These are phyloP conservation scores for Cordyceps cicadae DNA, from an alignment of 2,329 filamentous ascomycete species.

Conservation along the genomic window DNA sequence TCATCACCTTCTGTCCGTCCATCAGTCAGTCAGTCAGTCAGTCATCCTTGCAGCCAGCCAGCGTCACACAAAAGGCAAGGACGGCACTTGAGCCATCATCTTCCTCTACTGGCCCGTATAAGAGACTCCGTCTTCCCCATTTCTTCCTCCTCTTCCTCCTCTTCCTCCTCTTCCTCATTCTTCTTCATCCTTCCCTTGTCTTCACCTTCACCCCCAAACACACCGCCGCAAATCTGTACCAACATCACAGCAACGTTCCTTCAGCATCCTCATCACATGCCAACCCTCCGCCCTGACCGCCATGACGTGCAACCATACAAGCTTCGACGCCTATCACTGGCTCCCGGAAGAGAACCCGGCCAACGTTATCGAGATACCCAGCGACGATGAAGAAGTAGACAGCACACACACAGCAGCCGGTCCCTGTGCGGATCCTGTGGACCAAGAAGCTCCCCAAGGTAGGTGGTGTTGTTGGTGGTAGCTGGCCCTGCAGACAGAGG, in stretches of 20 bases:
- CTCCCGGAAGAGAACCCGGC: neutral
- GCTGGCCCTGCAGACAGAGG: no score
- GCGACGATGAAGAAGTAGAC: constrained; percentile 3
- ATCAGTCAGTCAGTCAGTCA: neutral
- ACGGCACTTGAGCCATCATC: neutral
- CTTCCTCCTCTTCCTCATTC: neutral
- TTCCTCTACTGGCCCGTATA: neutral
- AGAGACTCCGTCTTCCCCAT: neutral
- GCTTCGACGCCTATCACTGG: neutral
- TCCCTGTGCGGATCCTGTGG: neutral
- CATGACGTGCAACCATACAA: neutral
- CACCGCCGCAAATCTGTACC: no score
- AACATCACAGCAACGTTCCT: no score
- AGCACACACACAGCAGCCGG: neutral
- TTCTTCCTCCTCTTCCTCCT: neutral
- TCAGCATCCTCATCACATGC: neutral
- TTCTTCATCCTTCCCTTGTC: no score
- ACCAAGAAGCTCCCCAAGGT: neutral
- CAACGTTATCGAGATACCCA: constrained; percentile 3
- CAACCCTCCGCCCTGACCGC: no score
- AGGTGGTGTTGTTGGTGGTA: neutral
- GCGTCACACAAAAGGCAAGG: neutral
- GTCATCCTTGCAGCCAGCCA: neutral
- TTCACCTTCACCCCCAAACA: neutral
- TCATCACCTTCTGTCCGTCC: no score